phyloP scores from a whole-genome alignment of 345 rosid species.

The Arabidopsis thaliana region TAIR10.1 NC_003070.9:17284501-17285000 shows the following conservation, averaged over 20 bases:
- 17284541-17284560: slow-evolving; percentile 84
- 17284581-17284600: slow-evolving; percentile 92
- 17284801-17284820: neutral
- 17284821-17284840: neutral
- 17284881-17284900: neutral
- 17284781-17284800: neutral
- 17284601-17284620: slow-evolving; percentile 5
- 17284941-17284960: neutral
- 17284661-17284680: neutral
- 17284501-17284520: slow-evolving; percentile 81
- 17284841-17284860: neutral
- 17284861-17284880: neutral
- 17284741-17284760: no score
- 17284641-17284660: neutral
- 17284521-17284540: slow-evolving; percentile 63
- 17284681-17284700: neutral
- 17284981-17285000: neutral
- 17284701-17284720: neutral
- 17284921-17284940: no score
- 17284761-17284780: neutral
- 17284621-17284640: neutral
- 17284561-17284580: slow-evolving; percentile 78
- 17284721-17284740: neutral
- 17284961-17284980: neutral
- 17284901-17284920: neutral